Conservation (phyloP, 768 basidiomycete genomes). For the Amanita rimosa region DNA sequence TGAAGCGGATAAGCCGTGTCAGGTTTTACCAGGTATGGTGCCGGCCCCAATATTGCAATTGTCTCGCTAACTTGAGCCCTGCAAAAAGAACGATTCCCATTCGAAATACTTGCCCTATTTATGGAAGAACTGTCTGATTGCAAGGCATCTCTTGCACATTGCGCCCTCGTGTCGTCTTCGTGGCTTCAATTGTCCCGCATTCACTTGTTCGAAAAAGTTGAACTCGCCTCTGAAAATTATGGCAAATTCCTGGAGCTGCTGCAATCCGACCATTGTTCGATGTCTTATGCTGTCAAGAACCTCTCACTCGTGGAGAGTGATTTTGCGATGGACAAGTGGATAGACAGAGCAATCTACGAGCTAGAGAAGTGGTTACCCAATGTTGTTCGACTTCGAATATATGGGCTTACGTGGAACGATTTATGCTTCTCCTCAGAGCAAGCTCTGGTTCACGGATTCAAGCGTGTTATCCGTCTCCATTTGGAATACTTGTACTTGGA, state of each 20-base stretch:
- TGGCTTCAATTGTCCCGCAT: not conserved
- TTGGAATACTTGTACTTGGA: not conserved
- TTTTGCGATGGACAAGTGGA: not conserved
- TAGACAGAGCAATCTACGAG: not conserved
- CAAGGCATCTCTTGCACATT: not conserved
- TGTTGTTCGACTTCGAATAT: not conserved
- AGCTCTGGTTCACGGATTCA: not conserved
- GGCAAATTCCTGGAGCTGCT: not conserved
- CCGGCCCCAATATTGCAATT: not conserved
- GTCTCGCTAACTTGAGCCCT: not conserved
- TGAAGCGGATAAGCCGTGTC: not conserved
- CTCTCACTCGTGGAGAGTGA: not conserved
- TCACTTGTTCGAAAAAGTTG: not conserved
- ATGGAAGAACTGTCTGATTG: not conserved
- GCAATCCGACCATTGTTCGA: not conserved
- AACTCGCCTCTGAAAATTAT: not conserved
- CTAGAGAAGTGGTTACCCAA: not conserved
- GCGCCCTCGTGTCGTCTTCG: not conserved
- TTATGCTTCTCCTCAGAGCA: not conserved
- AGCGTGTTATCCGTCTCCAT: not conserved
- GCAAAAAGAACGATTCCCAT: not conserved
- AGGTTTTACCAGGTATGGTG: not conserved
- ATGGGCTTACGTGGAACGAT: not conserved
- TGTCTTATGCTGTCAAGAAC: not conserved
- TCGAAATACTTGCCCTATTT: not conserved